A percentile compares a stretch with the other conserved stretches of the same genome.
Evolutionary conservation across 2,329 filamentous ascomycete genomes (phyloP).

Genomic region (Penicillium sp.): DNA sequence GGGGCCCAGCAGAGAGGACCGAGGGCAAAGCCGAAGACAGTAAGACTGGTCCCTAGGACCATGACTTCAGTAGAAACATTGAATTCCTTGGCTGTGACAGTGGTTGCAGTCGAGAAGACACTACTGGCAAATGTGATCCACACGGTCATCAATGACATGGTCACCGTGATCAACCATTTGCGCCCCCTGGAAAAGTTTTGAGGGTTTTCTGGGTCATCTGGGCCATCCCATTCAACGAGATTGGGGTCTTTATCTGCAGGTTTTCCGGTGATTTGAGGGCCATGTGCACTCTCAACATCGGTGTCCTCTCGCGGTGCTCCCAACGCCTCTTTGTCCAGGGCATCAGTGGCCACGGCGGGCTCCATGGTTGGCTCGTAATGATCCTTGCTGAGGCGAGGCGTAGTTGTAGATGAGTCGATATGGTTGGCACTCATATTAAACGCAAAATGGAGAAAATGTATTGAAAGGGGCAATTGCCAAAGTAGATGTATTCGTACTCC

Average conservation of each 20-base stretch:
- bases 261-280: slow-evolving; percentile 8
- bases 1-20: slow-evolving; percentile 45
- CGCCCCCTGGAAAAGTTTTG: slow-evolving; percentile 23
- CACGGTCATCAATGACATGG: slow-evolving; percentile 46
- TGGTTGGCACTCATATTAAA: background rate
- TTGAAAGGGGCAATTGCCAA: background rate
- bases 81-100: slow-evolving; percentile 44
- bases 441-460: background rate
- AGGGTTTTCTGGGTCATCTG: slow-evolving; percentile 31
- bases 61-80: slow-evolving; percentile 50
- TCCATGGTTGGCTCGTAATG: slow-evolving; percentile 1
- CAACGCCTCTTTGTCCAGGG: slow-evolving; percentile 2
- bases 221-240: slow-evolving; percentile 32
- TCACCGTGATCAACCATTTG: slow-evolving; percentile 47
- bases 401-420: slow-evolving; percentile 17
- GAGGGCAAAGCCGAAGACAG: slow-evolving; percentile 47
- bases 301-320: slow-evolving; percentile 7
- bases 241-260: slow-evolving; percentile 26
- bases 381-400: slow-evolving; percentile 22
- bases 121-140: slow-evolving; percentile 50
- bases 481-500: background rate
- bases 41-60: slow-evolving; percentile 51
- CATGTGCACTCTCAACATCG: slow-evolving; percentile 16
- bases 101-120: slow-evolving; percentile 48
- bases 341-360: background rate